A percentile compares a stretch with the other conserved stretches of the same genome.
These are phyloP conservation scores for Metschnikowia baotianmanensis DNA, from an alignment of 805 yeast species.

Conservation along the genomic window DNA sequence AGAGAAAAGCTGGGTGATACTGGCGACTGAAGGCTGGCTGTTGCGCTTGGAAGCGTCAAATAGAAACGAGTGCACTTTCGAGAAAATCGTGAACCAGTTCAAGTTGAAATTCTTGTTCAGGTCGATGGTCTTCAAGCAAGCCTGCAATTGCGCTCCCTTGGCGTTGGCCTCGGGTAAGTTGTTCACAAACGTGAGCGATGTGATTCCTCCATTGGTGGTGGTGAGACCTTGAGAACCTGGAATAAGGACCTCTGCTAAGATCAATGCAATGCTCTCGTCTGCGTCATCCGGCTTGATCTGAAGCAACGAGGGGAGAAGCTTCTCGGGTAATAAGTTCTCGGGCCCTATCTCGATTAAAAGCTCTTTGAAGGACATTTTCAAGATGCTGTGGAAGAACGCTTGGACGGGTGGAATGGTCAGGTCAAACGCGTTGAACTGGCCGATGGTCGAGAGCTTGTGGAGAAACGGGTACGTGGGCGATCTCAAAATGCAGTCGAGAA, in stretches of 20 bases:
- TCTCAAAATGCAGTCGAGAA: constrained; percentile 32
- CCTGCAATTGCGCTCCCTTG: constrained; percentile 58
- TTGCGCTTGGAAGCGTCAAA: constrained; percentile 33
- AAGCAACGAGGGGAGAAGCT: constrained; percentile 35
- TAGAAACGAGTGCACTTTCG: constrained; percentile 35
- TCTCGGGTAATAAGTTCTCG: constrained; percentile 36
- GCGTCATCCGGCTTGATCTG: constrained; percentile 42
- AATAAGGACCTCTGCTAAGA: constrained; percentile 52
- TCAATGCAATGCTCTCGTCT: constrained; percentile 43
- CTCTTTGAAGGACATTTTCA: constrained; percentile 42
- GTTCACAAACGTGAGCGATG: constrained; percentile 52
- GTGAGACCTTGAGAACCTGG: constrained; percentile 57
- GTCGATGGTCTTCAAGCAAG: constrained; percentile 38
- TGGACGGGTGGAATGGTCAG: constrained; percentile 33
- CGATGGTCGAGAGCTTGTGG: constrained; percentile 32
- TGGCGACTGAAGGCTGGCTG: constrained; percentile 34
- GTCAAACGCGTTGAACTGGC: constrained; percentile 31
- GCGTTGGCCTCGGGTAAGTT: constrained; percentile 63
- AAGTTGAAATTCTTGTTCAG: constrained; percentile 23
- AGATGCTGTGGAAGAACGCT: constrained; percentile 30
- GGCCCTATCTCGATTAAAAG: constrained; percentile 37
- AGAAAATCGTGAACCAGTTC: constrained; percentile 40
- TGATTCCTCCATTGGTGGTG: constrained; percentile 24
- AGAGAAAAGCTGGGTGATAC: constrained; percentile 38
- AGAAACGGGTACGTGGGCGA: constrained; percentile 35